Percentiles rank a stretch among this genome's conserved stretches.
Conservation (phyloP, 345 rosid species). For the Sapria himalayana region DNA sequence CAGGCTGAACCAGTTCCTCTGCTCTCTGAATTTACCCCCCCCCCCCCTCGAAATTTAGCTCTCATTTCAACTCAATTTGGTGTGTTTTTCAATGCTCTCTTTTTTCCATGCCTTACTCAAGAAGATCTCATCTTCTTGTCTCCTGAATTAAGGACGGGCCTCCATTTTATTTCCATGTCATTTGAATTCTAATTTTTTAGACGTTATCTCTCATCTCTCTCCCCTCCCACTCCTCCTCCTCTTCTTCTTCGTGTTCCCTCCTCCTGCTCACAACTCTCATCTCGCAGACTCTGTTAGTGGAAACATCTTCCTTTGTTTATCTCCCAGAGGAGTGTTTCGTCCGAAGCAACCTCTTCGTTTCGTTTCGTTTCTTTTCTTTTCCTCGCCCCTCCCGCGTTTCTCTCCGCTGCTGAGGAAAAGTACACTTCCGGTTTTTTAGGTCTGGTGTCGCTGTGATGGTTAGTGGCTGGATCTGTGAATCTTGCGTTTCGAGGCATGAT, state of each 20-base stretch:
- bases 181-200: constrained; percentile 7
- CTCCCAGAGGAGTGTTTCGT: too few relatives aligned
- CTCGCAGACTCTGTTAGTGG: too few relatives aligned
- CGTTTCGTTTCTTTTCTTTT: too few relatives aligned
- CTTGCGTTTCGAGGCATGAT: too few relatives aligned
- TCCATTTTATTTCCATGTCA: constrained; percentile 1
- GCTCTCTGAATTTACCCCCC: not conserved
- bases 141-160: not conserved
- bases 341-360: too few relatives aligned
- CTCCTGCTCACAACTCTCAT: too few relatives aligned
- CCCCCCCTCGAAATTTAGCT: constrained; percentile 6
- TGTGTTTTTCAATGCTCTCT: constrained; percentile 15
- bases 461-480: too few relatives aligned
- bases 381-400: too few relatives aligned
- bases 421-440: too few relatives aligned
- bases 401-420: too few relatives aligned
- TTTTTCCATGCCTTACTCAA: not conserved
- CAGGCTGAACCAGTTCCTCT: constrained; percentile 8
- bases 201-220: constrained; percentile 1
- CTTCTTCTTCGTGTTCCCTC: constrained; percentile 5
- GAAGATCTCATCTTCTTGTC: not conserved
- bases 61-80: constrained; percentile 14
- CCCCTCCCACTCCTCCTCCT: constrained; percentile 1
- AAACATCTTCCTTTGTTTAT: too few relatives aligned
- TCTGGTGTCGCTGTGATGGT: too few relatives aligned